Base-by-base conservation (phyloP, 1,284 basidiomycete genomes). In the Ganoderma sinense region DNA sequence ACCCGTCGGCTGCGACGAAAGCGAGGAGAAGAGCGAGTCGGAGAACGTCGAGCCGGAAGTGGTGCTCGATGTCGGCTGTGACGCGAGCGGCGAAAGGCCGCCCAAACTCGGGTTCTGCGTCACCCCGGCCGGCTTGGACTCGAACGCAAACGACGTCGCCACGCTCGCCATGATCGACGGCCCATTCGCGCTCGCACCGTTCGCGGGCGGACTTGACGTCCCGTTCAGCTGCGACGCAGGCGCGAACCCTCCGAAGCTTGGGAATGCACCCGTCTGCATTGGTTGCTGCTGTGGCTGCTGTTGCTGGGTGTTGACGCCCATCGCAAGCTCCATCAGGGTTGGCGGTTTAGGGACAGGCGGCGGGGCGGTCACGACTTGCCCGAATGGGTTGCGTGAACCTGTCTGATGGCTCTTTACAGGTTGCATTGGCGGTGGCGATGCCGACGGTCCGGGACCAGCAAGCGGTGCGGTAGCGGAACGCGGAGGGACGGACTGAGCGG, bases 311-410 rank as follows among this genome's bases (percentile, higher is more conserved):
- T 67, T 79, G 8, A 80, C 73, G 41, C 88, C 88, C 82, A 87
- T 88, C 1, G 92, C 88, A 10, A 98, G 81, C 77, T 98, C 93
- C 80, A 94, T 89, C 76, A 98, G 83, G 0, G 94, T 94, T 13
- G 94, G 95, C 23, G 86, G 86, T 79, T 92, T 93, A 3, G 93
- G 91, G 23, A 93, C 82, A 20, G 91, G 90, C 2, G 93, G 91
- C 56, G 87, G 82, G n/a, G 91, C 82, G 55, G 89, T 85, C 2
- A 88, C 85, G 2, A 93, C 88, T 31, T 91, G 88, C 8, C 97
- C 97, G 76, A 99, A 99, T 0, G 97, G 97, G 85, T 99, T 99
- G 76, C 91, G 92, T 2, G 95, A 95, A 23, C 97, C 97, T 1
- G 97, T 99, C 80, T 94, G 91, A 80, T 99, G 97, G 6, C 96